Evolutionary conservation across 129 eudicot species (phyloP), one percentile per base, ranked within the genome.

Genomic region (Kitagawia praeruptora): DNA sequence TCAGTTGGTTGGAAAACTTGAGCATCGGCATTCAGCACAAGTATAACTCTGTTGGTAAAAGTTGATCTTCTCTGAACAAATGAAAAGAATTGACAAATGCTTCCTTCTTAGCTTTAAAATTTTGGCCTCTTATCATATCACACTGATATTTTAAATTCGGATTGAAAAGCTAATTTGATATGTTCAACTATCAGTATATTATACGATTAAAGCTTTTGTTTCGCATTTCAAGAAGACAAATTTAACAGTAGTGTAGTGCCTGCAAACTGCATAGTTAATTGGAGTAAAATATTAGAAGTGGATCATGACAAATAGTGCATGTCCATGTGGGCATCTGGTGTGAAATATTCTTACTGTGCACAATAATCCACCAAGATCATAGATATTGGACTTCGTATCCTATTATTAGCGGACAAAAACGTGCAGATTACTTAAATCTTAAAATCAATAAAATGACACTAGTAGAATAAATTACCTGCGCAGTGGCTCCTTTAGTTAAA

Each of bases 291-390:
- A 46, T 10, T 46, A 46, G 4, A 8, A 46, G 49, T 53, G 6
- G 6, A 19, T 53, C 9, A 54, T 23, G 27, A 21, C 25, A 54
- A 53, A 53, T 21, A n/a, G 28, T 58, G 28, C 67, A 58, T 12
- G 31, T 58, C 67, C 67, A 58, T 58, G 67, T 58, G 67, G 67
- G 67, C 67, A 58, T 58, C 28, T 58, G 67, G 15, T 58, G n/a
- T n/a, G 5, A 58, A 58, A 58, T n/a, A 58, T 58, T 58, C 67
- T n/a, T n/a, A 3, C 34, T 58, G 3, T 23, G 67, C 67, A 58
- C 34, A 56, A 58, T n/a, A n/a, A n/a, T 58, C 67, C 67, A 58
- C 67, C 34, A n/a, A n/a, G 34, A 61, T 61, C 37, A 9, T 8
- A n/a, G 0, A 8, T 25, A 58, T 61, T 3, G 34, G 34, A 2